Base-by-base conservation (phyloP, 176 grass and related monocot genomes). In the Chloris gayana region DNA sequence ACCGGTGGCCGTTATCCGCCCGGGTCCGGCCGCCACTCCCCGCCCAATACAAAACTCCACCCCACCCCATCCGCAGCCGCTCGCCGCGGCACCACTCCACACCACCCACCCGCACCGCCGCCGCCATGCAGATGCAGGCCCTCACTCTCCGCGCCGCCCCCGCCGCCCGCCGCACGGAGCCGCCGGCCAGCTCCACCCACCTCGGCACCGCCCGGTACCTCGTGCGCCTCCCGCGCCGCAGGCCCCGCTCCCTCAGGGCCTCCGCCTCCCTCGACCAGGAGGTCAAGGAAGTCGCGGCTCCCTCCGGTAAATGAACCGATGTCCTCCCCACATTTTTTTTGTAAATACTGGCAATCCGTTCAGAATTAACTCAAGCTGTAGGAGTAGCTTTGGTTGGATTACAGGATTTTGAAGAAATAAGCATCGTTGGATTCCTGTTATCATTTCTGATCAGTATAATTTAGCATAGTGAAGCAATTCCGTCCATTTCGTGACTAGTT, bases 71-170 rank as follows among this genome's bases (percentile, higher is more conserved):
- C 85, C 85, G 67, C 29, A 63, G 19, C 86, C 76, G 79, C 87
- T 34, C 73, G 80, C 85, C 85, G 85, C 79, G 79, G 85, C 85
- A 77, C 54, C 75, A 72, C 31, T 22, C 54, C 9, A 49, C 38
- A 17, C 54, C 77, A 9, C 58, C 6, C 74, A 2, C 22, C 66
- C 10, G 35, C 13, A 18, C 41, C 41, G 14, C 47, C n/a, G n/a
- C 83, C 53, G 17, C 74, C 83, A 79, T 84, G 81, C 86, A 88
- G 86, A 88, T 84, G 86, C 87, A 88, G 75, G 78, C 54, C 39
- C 46, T 64, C 82, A 81, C 76, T 2, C 54, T 87, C 18, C 85
- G 71, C 30, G 47, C 80, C 50, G 61, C 33, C 42, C 70, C 53
- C 53, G 42, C 87, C 82, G 64, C 76, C 82, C 64, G 82, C 76